Evolutionary conservation across 2,329 filamentous ascomycete genomes (phyloP), one percentile per base, ranked within the genome.

Genomic region (Alternaria tenuissima): DNA sequence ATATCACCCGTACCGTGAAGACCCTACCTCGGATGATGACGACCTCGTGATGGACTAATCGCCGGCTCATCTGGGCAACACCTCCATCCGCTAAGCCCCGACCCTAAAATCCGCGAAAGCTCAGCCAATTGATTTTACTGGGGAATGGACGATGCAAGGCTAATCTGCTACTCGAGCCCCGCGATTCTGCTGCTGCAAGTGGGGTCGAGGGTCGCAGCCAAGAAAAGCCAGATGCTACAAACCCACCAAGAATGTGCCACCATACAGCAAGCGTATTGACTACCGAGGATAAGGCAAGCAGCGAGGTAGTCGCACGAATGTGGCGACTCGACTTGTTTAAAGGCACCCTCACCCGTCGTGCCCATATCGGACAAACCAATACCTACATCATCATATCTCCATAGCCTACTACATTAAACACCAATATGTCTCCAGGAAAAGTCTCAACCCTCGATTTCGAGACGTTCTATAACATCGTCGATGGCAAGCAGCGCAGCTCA

Each of bases 391-490:
- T 44, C 30, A 34, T 18, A 24, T 24, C 20, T n/a, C 22, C 18
- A 42, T 12, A 9, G 4, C 30, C 18, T 18, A 44, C 28, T 18
- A 43, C 49, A 28, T 32, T 22, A 48, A 49, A 52, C 51, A 44
- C 64, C 49, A 79, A 54, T 65, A 83, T 82, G 81, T 81, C 81
- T 76, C 80, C 81, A 34, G 78, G 77, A 61, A 82, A 82, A 64
- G 75, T 80, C 18, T 75, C 76, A 51, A 73, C 65, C 44, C 61
- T 78, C 60, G 70, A 79, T 34, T 80, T 79, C 58, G 73, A 80
- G 62, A 83, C 78, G 44, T 86, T 84, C 70, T 78, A 79, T 60
- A 87, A 86, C 76, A 78, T 85, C 55, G 81, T 87, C 64, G 80
- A 85, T 63, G 84, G 83, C 59, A 75, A 85, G 72, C 72, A 82